Percentiles rank a stretch among this genome's conserved stretches.
phyloP scores from a whole-genome alignment of 164 flowering plant species.

The Vitis vinifera region ASM3070453v1 NC_081811.1:25057001-25057500 shows the following conservation, averaged over 20 bases:
- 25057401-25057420: not conserved
- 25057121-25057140: conserved; percentile 63
- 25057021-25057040: not conserved
- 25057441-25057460: conserved; percentile 43
- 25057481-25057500: conserved; percentile 42
- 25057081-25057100: conserved; percentile 40
- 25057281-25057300: conserved; percentile 46
- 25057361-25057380: conserved; percentile 4
- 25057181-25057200: not conserved
- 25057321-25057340: conserved; percentile 38
- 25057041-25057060: not conserved
- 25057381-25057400: not conserved
- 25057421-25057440: not conserved
- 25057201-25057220: not conserved
- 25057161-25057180: not conserved
- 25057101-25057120: conserved; percentile 43
- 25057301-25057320: conserved; percentile 43
- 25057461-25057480: conserved; percentile 38
- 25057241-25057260: not conserved
- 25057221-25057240: not conserved
- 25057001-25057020: not conserved
- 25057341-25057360: conserved; percentile 50
- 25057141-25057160: conserved; percentile 26
- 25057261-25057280: conserved; percentile 11
- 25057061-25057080: conserved; percentile 47